These are phyloP conservation scores for Novymonas esmeraldas DNA, from an alignment of 208 protist genomes.

Conservation along the genomic window DNA sequence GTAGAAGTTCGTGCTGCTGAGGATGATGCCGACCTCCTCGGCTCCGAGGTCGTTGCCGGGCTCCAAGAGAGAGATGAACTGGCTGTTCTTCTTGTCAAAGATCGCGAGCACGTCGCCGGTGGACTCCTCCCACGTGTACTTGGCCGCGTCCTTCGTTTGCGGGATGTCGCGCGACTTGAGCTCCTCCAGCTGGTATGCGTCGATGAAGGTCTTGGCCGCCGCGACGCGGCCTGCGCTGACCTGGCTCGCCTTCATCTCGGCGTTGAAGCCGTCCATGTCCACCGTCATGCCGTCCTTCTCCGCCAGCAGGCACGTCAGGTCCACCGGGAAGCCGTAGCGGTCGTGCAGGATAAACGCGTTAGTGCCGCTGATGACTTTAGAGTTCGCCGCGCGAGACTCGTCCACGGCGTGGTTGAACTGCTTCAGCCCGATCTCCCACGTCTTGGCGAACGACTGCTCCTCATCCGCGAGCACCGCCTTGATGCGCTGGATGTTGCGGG, in stretches of 20 bases:
- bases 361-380: slow-evolving; percentile 77
- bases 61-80: slow-evolving; percentile 69
- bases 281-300: slow-evolving; percentile 93
- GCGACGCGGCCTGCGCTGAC: slow-evolving; percentile 59
- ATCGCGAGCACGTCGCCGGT: slow-evolving; percentile 78
- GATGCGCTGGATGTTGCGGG: slow-evolving; percentile 83
- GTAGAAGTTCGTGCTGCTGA: slow-evolving; percentile 98
- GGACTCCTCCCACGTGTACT: slow-evolving; percentile 94
- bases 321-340: slow-evolving; percentile 98
- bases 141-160: slow-evolving; percentile 93
- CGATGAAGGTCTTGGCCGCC: slow-evolving; percentile 85
- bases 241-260: slow-evolving; percentile 85
- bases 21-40: slow-evolving; percentile 90
- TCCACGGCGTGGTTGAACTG: slow-evolving; percentile 90
- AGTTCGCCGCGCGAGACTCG: slow-evolving; percentile 59
- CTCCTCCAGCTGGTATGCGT: slow-evolving; percentile 84
- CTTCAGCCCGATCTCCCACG: slow-evolving; percentile 95
- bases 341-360: slow-evolving; percentile 96
- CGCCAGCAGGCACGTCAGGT: slow-evolving; percentile 98
- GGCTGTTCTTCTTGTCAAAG: slow-evolving; percentile 81
- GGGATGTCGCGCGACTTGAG: slow-evolving; percentile 76
- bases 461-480: slow-evolving; percentile 94
- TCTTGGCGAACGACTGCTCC: slow-evolving; percentile 96
- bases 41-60: slow-evolving; percentile 48
- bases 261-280: slow-evolving; percentile 86